These are phyloP conservation scores for Cyberlindnera euphorbiiphila DNA, from an alignment of 805 yeast species.

Conservation along the genomic window DNA sequence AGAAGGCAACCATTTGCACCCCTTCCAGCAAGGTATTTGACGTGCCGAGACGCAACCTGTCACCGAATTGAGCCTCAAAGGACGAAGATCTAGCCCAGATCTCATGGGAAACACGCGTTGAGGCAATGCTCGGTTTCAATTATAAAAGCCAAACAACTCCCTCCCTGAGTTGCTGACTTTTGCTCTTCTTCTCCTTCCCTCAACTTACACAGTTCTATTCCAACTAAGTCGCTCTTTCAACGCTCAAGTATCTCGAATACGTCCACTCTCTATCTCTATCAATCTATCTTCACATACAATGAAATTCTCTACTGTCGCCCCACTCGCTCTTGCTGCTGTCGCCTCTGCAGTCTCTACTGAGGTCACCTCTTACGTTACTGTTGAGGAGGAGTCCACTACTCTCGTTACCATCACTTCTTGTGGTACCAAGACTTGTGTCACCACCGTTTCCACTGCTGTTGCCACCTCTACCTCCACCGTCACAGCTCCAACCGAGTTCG, in stretches of 20 bases:
- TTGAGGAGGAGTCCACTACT: conserved; percentile 17
- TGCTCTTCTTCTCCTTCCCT: not conserved
- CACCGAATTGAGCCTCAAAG: too few relatives aligned
- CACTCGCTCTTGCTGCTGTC: conserved; percentile 23
- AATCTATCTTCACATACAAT: too few relatives aligned
- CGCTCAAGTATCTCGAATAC: conserved; percentile 19
- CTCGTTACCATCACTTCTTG: conserved; percentile 29
- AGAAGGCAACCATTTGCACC: too few relatives aligned
- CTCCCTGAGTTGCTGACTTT: not conserved
- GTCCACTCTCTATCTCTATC: conserved; percentile 28
- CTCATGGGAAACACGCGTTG: not conserved
- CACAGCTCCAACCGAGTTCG: conserved; percentile 19
- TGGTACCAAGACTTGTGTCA: conserved; percentile 21
- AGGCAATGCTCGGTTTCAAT: not conserved
- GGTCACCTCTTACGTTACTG: conserved; percentile 22
- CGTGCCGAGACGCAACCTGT: too few relatives aligned
- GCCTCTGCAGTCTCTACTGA: conserved; percentile 24
- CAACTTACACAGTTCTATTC: conserved; percentile 6
- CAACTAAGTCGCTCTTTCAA: conserved; percentile 4
- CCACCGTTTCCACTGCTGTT: conserved; percentile 21
- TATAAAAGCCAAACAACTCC: conserved; percentile 1
- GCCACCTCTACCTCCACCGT: conserved; percentile 22
- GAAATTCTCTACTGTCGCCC: conserved; percentile 26
- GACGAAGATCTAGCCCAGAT: too few relatives aligned
- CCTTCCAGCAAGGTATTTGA: too few relatives aligned